Base-by-base conservation (phyloP, 164 flowering plant genomes). In the Kingdonia uniflora region DNA sequence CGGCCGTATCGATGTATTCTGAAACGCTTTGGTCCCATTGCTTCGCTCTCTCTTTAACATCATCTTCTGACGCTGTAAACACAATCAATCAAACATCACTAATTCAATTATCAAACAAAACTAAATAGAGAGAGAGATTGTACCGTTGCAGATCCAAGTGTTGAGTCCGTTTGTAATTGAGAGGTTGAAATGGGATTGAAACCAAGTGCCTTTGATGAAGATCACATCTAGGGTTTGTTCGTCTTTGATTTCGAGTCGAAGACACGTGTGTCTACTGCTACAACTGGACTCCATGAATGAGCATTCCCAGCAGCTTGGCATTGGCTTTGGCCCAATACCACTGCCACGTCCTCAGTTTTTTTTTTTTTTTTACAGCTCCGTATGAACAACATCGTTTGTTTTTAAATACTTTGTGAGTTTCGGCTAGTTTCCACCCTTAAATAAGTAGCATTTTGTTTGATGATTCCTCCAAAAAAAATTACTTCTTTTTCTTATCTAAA, bases 21-120 rank as follows among this genome's bases (percentile, higher is more conserved):
- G 73, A 25, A 26, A 76, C 84, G 37, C 85, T 74, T 56, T 91
- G 96, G 55, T 91, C 98, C 98, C 98, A 91, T 58, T 76, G 86
- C 7, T 70, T 70, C 14, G 96, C 96, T 35, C 96, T 71, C 58
- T 84, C 86, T 16, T 53, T 62, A 45, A 91, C 95, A 57, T 91
- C 90, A 19, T 66, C 77, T 49, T 83, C 85, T 29, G 84, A 65
- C 10, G 91, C 95, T 89, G 67, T 29, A 29, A 29, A 29, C 35
- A 29, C 14, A 61, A 52, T 16, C 13, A 39, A 35, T 17, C 20
- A 33, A 20, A 25, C 41, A 25, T 25, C 19, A 5, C 39, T 21
- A 2, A 19, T n/a, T n/a, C 33, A 42, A 35, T 7, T 20, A 19
- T 2, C 11, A 5, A 17, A 16, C 13, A 39, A 42, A 51, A 0